Evolutionary conservation across 371 early-diverging fungal genomes (phyloP).

Genomic region (Chytridium lagenaria): DNA sequence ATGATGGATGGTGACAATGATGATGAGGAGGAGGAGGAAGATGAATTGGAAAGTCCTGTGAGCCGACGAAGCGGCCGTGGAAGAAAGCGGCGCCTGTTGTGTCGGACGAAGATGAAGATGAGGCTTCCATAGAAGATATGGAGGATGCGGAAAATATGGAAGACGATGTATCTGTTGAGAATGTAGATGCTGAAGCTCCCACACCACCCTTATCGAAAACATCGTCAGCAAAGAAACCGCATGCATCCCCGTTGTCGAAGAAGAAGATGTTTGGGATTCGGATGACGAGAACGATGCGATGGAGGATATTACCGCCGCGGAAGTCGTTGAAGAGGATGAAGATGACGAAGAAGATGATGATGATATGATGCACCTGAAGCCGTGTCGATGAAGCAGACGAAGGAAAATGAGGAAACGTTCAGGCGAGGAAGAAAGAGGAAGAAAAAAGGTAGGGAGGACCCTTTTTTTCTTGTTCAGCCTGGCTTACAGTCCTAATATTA

Average conservation of each 20-base stretch:
- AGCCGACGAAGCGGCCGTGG: too few relatives aligned
- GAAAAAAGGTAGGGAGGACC: conserved; percentile 2
- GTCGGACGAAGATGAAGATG: too few relatives aligned
- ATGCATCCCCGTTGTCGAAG: too few relatives aligned
- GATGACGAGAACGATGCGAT: conserved; percentile 4
- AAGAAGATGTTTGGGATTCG: conserved; percentile 6
- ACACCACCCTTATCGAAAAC: not conserved
- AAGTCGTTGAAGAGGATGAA: not conserved
- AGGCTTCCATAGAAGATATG: not conserved
- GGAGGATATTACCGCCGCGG: not conserved
- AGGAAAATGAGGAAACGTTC: not conserved
- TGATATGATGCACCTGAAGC: conserved; percentile 26
- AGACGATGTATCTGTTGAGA: not conserved
- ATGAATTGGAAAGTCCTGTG: too few relatives aligned
- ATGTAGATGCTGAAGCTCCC: not conserved
- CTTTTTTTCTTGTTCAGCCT: not conserved
- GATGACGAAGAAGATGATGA: conserved; percentile 15
- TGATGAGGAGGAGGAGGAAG: too few relatives aligned
- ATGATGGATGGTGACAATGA: too few relatives aligned
- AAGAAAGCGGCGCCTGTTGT: too few relatives aligned
- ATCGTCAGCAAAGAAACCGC: too few relatives aligned
- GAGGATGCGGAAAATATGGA: not conserved
- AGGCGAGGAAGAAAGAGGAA: conserved; percentile 9
- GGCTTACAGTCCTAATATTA: not conserved
- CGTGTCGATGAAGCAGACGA: conserved; percentile 20